Conservation (phyloP, 108 stramenopile genomes). For the Cyclotella sp. region DNA sequence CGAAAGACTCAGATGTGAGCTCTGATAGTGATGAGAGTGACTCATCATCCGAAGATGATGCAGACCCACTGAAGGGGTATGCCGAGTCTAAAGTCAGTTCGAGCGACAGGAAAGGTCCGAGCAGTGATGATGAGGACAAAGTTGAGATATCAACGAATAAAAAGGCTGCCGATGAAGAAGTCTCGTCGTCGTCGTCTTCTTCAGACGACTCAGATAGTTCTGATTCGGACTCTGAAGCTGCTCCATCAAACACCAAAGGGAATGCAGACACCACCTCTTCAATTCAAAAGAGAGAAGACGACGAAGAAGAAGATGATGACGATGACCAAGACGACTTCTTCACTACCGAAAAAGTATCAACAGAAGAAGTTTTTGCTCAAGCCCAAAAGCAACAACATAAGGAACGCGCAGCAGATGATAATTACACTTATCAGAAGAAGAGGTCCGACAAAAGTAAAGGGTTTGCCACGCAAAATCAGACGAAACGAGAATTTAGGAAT, state of each 20-base stretch:
- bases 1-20: constrained; percentile 6
- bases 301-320: constrained; percentile 22
- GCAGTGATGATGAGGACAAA: neutral
- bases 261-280: constrained; percentile 3
- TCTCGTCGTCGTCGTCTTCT: constrained; percentile 43
- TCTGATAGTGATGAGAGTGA: constrained; percentile 6
- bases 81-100: neutral
- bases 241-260: neutral
- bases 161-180: neutral
- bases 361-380: constrained; percentile 41
- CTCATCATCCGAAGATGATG: constrained; percentile 17
- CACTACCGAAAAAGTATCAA: constrained; percentile 26
- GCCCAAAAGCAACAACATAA: constrained; percentile 23
- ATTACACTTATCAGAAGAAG: constrained; percentile 8
- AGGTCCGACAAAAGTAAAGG: constrained; percentile 45
- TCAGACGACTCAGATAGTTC: constrained; percentile 20
- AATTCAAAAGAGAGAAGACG: constrained; percentile 2
- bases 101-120: neutral
- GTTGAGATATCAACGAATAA: neutral
- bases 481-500: constrained; percentile 27
- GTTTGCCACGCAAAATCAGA: constrained; percentile 45
- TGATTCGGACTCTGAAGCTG: constrained; percentile 21
- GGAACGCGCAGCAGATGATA: constrained; percentile 6
- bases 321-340: constrained; percentile 41
- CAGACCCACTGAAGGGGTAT: constrained; percentile 40